These are phyloP conservation scores for Olyra latifolia DNA, from an alignment of 176 grass and related monocot species.

Conservation along the genomic window DNA sequence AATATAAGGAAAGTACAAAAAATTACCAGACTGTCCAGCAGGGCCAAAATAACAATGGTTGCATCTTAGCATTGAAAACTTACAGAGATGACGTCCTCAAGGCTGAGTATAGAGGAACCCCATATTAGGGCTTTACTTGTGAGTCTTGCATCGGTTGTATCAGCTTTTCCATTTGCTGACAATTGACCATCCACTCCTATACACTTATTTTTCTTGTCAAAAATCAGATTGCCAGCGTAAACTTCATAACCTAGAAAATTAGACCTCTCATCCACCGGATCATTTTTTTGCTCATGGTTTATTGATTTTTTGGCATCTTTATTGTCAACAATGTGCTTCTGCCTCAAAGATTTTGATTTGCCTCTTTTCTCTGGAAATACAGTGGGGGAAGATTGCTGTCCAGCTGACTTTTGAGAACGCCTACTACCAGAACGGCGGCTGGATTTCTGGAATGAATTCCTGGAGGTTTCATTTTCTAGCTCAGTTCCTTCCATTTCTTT, in stretches of 20 bases:
- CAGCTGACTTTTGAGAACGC: constrained; percentile 56
- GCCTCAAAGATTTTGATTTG: constrained; percentile 63
- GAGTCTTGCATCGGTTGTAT: constrained; percentile 66
- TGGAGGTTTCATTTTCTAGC: constrained; percentile 56
- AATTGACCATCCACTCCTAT: constrained; percentile 45
- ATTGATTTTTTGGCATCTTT: constrained; percentile 55
- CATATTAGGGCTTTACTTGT: constrained; percentile 96
- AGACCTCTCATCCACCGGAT: constrained; percentile 82
- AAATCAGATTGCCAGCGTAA: constrained; percentile 69
- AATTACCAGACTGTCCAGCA: constrained; percentile 1
- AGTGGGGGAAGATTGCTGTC: constrained; percentile 74
- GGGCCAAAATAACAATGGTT: constrained; percentile 26
- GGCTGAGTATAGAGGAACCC: constrained; percentile 70
- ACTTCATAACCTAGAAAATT: constrained; percentile 90
- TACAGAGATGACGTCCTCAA: constrained; percentile 93
- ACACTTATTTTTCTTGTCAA: constrained; percentile 68
- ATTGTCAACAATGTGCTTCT: constrained; percentile 44
- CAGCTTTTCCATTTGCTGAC: constrained; percentile 43
- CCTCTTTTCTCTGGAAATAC: constrained; percentile 85
- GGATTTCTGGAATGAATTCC: constrained; percentile 68
- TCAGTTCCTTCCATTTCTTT: constrained; percentile 64
- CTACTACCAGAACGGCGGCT: constrained; percentile 55
- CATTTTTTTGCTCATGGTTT: constrained; percentile 60
- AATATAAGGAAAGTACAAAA: constrained; percentile 23
- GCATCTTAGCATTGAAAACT: constrained; percentile 42